Percentiles rank a stretch among this genome's conserved stretches.
Conservation (phyloP, 169 alveolate genomes). For the Plasmodium sp. region DNA sequence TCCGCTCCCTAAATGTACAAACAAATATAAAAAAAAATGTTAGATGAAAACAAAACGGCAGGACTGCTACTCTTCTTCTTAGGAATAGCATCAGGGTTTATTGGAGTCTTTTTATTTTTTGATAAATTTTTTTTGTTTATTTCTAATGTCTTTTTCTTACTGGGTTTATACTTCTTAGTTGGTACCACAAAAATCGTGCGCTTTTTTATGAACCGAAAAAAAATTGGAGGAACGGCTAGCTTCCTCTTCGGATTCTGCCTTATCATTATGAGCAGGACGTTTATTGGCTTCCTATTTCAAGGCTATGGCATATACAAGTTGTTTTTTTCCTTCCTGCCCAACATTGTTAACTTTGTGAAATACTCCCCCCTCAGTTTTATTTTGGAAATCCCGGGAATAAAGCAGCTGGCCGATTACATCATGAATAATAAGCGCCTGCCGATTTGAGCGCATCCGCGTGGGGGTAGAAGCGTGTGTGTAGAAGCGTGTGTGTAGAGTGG, state of each 20-base stretch:
- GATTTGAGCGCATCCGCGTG: neutral
- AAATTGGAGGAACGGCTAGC: slow-evolving; percentile 76
- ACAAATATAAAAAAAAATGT: slow-evolving; percentile 29
- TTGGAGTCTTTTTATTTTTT: slow-evolving; percentile 77
- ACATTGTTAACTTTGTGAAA: slow-evolving; percentile 75
- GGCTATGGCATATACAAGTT: slow-evolving; percentile 77
- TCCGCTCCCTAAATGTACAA: slow-evolving; percentile 11
- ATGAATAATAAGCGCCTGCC: slow-evolving; percentile 36
- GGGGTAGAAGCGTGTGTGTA: too few relatives aligned
- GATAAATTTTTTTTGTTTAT: slow-evolving; percentile 77
- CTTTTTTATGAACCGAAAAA: slow-evolving; percentile 75
- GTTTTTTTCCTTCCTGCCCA: slow-evolving; percentile 82
- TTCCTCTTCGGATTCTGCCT: slow-evolving; percentile 75
- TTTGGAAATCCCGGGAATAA: slow-evolving; percentile 50
- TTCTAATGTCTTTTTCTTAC: slow-evolving; percentile 75
- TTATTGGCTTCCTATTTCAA: slow-evolving; percentile 78
- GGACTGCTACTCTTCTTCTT: slow-evolving; percentile 51
- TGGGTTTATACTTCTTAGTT: slow-evolving; percentile 79
- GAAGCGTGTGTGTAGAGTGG: neutral
- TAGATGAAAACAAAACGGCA: slow-evolving; percentile 41
- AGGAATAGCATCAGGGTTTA: slow-evolving; percentile 59
- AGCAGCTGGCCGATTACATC: slow-evolving; percentile 25
- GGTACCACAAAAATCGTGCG: slow-evolving; percentile 80
- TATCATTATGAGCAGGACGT: slow-evolving; percentile 61
- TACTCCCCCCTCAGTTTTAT: slow-evolving; percentile 78